These are phyloP conservation scores for Tetracentron sinense DNA, from an alignment of 164 flowering plant genomes.

Conservation along the genomic window DNA sequence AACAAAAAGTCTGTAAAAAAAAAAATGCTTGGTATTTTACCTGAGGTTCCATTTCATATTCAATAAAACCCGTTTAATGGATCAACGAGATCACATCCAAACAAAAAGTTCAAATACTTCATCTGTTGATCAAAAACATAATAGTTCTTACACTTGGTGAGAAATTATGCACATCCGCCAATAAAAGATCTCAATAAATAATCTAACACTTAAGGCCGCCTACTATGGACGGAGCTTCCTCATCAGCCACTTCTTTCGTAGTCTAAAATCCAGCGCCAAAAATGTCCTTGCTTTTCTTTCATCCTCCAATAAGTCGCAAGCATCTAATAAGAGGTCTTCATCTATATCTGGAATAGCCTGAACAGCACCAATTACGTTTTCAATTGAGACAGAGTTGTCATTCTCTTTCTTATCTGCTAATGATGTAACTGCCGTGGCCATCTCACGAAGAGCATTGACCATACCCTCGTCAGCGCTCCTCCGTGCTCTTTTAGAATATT, in stretches of 20 bases:
- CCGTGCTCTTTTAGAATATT: conserved; percentile 16
- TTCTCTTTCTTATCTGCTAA: conserved; percentile 27
- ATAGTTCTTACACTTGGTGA: too few species aligned
- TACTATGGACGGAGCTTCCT: conserved; percentile 50
- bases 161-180: too few species aligned
- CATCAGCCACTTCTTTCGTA: conserved; percentile 56
- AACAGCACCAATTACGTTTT: conserved; percentile 40
- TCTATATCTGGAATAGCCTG: conserved; percentile 60
- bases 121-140: too few species aligned
- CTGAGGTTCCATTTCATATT: too few species aligned
- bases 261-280: conserved; percentile 51
- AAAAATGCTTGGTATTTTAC: too few species aligned
- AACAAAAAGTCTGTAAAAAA: too few species aligned
- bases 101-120: too few species aligned
- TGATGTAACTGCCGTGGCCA: conserved; percentile 32
- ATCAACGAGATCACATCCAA: too few species aligned
- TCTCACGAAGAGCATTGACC: conserved; percentile 24
- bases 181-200: neutral
- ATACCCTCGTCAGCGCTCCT: conserved; percentile 21
- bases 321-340: conserved; percentile 59
- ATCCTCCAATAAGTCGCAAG: conserved; percentile 61
- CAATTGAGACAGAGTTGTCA: conserved; percentile 27
- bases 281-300: conserved; percentile 55
- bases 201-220: too few species aligned
- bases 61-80: too few species aligned